Evolutionary conservation across 192 early-diverging fungal species (phyloP).

Genomic region (Pilaira anomala): DNA sequence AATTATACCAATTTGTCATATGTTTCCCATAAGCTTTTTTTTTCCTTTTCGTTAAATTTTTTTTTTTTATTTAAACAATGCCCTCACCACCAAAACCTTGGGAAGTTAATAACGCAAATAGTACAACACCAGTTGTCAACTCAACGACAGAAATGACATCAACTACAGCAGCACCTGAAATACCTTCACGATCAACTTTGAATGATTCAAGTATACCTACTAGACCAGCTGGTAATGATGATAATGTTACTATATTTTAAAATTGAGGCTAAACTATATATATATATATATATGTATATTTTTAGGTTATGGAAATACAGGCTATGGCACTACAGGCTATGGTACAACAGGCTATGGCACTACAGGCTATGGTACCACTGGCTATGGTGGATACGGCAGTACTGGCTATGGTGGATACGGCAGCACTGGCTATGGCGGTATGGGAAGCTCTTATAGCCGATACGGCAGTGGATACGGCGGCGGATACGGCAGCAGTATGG

Average conservation of each 20-base stretch:
- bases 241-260: not conserved
- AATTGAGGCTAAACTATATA: not conserved
- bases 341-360: conserved; percentile 24
- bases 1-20: no score
- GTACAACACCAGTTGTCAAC: conserved; percentile 32
- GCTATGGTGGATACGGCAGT: conserved; percentile 13
- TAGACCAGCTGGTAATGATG: conserved; percentile 17
- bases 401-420: conserved; percentile 37
- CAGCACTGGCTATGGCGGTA: conserved; percentile 44
- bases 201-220: not conserved
- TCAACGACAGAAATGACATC: conserved; percentile 33
- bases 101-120: conserved; percentile 54
- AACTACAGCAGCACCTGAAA: conserved; percentile 38
- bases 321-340: conserved; percentile 38
- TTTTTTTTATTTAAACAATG: conserved; percentile 23
- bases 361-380: conserved; percentile 36
- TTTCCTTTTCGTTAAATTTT: conserved; percentile 1
- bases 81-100: conserved; percentile 74
- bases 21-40: not conserved
- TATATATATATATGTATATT: not conserved
- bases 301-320: conserved; percentile 19
- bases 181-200: conserved; percentile 38
- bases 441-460: conserved; percentile 52
- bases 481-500: conserved; percentile 33
- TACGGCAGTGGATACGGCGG: conserved; percentile 37